These are phyloP conservation scores for Dactylis glomerata DNA, from an alignment of 176 grass and related monocot species.

Conservation along the genomic window DNA sequence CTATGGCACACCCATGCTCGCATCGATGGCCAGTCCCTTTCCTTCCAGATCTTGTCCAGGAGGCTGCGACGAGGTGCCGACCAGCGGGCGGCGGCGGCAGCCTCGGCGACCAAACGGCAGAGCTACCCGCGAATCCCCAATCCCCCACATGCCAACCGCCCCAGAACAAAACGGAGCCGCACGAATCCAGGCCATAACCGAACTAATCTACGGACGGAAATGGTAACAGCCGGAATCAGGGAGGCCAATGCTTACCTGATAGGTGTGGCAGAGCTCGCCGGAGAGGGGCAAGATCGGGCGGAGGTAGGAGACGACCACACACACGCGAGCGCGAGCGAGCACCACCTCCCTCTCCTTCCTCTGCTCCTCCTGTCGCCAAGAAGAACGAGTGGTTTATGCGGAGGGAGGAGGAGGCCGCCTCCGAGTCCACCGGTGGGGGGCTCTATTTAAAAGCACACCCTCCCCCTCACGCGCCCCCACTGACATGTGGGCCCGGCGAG, in stretches of 20 bases:
- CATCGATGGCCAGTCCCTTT: neutral
- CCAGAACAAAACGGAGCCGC: neutral
- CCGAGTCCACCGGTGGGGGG: slow-evolving; percentile 36
- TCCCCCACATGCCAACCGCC: neutral
- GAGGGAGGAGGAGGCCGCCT: slow-evolving; percentile 22
- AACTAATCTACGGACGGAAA: slow-evolving; percentile 4
- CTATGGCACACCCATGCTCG: neutral
- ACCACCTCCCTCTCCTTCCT: neutral
- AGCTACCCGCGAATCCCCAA: neutral
- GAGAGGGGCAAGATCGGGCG: slow-evolving; percentile 33
- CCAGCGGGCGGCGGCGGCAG: neutral
- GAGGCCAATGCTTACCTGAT: slow-evolving; percentile 28
- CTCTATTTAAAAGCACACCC: slow-evolving; percentile 44
- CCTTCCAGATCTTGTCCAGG: neutral
- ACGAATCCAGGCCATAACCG: neutral
- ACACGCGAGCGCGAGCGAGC: neutral
- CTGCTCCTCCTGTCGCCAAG: neutral
- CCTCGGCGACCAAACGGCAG: neutral
- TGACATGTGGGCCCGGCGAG: neutral
- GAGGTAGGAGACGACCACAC: neutral
- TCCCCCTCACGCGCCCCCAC: neutral
- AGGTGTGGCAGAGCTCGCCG: neutral
- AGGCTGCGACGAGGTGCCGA: neutral
- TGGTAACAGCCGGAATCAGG: neutral
- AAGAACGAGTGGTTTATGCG: slow-evolving; percentile 6